Evolutionary conservation across 768 basidiomycete genomes (phyloP).

Genomic region (Psilocybe tampanensis): DNA sequence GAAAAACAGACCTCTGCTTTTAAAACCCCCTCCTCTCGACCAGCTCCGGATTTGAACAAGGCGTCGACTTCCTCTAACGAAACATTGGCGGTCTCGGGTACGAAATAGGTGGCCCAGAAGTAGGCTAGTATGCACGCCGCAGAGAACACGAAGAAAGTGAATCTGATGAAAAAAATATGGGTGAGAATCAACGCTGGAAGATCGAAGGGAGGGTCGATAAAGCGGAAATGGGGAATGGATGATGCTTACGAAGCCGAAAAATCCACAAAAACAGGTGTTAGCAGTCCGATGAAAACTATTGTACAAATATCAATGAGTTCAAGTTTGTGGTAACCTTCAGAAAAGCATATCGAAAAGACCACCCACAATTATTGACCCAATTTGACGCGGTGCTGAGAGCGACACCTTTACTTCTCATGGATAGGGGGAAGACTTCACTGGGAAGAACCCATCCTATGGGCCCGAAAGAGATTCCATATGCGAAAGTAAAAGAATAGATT

Average conservation of each 20-base stretch:
- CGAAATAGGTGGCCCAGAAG: slow-evolving; percentile 67
- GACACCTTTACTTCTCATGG: slow-evolving; percentile 81
- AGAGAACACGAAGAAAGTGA: slow-evolving; percentile 71
- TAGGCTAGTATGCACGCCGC: slow-evolving; percentile 66
- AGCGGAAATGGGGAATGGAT: not conserved
- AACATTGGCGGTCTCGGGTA: slow-evolving; percentile 80
- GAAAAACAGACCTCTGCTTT: slow-evolving; percentile 51
- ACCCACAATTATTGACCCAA: slow-evolving; percentile 80
- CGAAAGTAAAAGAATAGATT: slow-evolving; percentile 75
- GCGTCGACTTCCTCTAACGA: slow-evolving; percentile 78
- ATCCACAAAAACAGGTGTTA: slow-evolving; percentile 69
- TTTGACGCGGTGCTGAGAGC: slow-evolving; percentile 84
- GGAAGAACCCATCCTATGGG: slow-evolving; percentile 86
- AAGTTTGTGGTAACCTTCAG: no score
- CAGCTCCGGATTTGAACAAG: slow-evolving; percentile 63
- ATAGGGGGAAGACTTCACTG: slow-evolving; percentile 80
- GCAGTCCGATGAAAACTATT: slow-evolving; percentile 77
- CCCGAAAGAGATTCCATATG: slow-evolving; percentile 78
- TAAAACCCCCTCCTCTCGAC: slow-evolving; percentile 50
- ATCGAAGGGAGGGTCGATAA: not conserved
- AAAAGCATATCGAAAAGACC: no score
- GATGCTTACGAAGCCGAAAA: slow-evolving; percentile 55
- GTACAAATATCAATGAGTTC: no score
- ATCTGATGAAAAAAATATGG: slow-evolving; percentile 34
- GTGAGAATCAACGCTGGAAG: not conserved